Base-by-base conservation (phyloP, 2,329 filamentous ascomycete species). In the Alternaria longipes region DNA sequence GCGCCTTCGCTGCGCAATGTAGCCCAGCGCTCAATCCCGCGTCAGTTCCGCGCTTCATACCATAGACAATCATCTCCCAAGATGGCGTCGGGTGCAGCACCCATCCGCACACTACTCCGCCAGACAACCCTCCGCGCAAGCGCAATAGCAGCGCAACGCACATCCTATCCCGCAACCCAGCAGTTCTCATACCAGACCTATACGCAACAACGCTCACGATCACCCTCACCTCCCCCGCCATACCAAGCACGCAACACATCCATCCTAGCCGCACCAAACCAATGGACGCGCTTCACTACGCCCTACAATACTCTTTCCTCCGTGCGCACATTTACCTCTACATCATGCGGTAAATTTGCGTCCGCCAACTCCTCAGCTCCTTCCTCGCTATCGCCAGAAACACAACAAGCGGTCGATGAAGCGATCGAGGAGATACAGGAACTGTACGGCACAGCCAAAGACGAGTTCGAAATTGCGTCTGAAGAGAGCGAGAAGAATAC, bases 401-500 rank as follows among this genome's bases (percentile, higher is more conserved):
- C 66, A 2, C 69, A 73, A 18, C 42, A 66, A 14, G 54, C 42
- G 14, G 71, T 78, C 18, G 75, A 78, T 12, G 63, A 69, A 14
- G 66, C 67, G 8, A 77, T 79, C 5, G 77, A 79, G 41, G 64
- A 74, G 18, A 78, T 79, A 3, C 65, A 65, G 24, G 78, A 79
- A n/a, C 56, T 79, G 65, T 79, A 79, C 56, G 76, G 72, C 34
- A 79, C 75, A 0, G 78, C 78, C 24, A 74, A 69, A 38, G 78
- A 79, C 66, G 78, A 80, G 72, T 84, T 84, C 67, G 83, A 85
- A 57, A 84, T 84, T 32, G 83, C 83, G 30, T 77, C 79, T 56
- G 84, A 85, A 62, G 83, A 84, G 68, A 84, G 82, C 18, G 79
- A 83, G 64, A 85, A 84, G 74, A 82, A 83, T 59, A 84, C 84